phyloP scores from a whole-genome alignment of 2,329 filamentous ascomycete species.

The Graphiopsis chlorocephala region DNA sequence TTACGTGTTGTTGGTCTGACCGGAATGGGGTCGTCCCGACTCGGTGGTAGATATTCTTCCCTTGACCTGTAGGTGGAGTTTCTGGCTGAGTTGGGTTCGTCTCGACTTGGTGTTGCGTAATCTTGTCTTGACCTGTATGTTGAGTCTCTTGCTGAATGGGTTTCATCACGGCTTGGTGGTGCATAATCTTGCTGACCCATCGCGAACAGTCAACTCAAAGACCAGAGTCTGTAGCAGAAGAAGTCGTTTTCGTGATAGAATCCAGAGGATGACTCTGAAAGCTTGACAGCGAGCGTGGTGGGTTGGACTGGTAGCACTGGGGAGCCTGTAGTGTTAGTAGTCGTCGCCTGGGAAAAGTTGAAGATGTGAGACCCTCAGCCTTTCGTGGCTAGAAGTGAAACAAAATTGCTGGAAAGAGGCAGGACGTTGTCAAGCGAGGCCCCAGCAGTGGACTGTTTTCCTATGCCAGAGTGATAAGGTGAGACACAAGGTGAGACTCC shows the following conservation, averaged over 20 bases:
- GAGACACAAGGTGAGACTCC: conserved; percentile 10
- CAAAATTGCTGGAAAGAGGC: conserved; percentile 15
- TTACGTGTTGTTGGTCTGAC: conserved; percentile 27
- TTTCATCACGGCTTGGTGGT: conserved; percentile 16
- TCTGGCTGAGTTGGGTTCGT: conserved; percentile 15
- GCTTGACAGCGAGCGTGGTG: background rate
- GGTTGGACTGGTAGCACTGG: conserved; percentile 2
- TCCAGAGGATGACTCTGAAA: background rate
- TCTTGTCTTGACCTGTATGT: conserved; percentile 28
- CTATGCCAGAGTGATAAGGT: background rate
- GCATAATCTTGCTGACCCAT: conserved; percentile 11
- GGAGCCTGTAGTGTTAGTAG: conserved; percentile 14
- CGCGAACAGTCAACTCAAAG: background rate
- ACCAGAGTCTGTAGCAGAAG: background rate
- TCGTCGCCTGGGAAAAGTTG: background rate
- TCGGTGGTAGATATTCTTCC: conserved; percentile 10
- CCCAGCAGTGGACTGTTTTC: background rate
- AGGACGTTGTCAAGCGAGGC: conserved; percentile 13
- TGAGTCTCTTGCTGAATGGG: conserved; percentile 20
- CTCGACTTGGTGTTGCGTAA: conserved; percentile 13
- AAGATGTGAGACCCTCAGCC: conserved; percentile 9
- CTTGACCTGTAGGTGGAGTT: conserved; percentile 31
- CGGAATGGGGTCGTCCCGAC: conserved; percentile 17
- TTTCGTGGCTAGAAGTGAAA: conserved; percentile 14
- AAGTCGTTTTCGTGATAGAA: background rate